A percentile compares a stretch with the other conserved stretches of the same genome.
Evolutionary conservation across 352 stramenopile genomes (phyloP).

Genomic region (Phytophthora hibernalis): DNA sequence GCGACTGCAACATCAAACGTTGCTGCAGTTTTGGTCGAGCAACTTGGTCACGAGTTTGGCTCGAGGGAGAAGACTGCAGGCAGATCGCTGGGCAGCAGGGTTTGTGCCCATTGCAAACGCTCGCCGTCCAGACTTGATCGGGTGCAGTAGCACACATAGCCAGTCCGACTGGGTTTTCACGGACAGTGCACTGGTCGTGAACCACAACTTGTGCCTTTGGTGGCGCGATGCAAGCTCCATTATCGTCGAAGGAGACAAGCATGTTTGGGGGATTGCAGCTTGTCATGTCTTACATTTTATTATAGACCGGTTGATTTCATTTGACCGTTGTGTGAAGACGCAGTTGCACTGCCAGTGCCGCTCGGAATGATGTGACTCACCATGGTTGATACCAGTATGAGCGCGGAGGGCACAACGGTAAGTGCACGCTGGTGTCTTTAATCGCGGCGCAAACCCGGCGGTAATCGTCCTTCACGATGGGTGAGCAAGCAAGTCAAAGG

Average conservation of each 20-base stretch:
- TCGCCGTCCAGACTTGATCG: background rate
- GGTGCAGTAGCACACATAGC: background rate
- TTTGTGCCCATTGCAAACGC: too few relatives aligned
- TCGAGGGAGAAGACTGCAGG: background rate
- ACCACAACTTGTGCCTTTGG: too few relatives aligned
- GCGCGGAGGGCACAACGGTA: background rate
- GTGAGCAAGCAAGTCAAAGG: constrained; percentile 23
- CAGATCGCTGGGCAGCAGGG: background rate
- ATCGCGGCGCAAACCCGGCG: background rate
- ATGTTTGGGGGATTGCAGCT: too few relatives aligned
- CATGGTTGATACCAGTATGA: background rate
- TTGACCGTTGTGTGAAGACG: too few relatives aligned
- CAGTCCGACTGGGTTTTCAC: background rate
- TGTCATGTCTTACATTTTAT: too few relatives aligned
- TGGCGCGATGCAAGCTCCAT: too few relatives aligned
- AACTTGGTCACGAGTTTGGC: background rate
- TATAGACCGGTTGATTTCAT: too few relatives aligned
- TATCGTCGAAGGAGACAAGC: too few relatives aligned
- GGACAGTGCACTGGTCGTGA: too few relatives aligned
- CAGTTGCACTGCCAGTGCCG: too few relatives aligned
- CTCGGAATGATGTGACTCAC: background rate
- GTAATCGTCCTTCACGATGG: constrained; percentile 16
- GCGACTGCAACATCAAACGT: background rate
- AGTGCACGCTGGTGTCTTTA: background rate
- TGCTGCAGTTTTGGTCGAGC: background rate